Base-by-base conservation (phyloP, 306 rosid genomes). In the Lathyrus tuberosus region DNA sequence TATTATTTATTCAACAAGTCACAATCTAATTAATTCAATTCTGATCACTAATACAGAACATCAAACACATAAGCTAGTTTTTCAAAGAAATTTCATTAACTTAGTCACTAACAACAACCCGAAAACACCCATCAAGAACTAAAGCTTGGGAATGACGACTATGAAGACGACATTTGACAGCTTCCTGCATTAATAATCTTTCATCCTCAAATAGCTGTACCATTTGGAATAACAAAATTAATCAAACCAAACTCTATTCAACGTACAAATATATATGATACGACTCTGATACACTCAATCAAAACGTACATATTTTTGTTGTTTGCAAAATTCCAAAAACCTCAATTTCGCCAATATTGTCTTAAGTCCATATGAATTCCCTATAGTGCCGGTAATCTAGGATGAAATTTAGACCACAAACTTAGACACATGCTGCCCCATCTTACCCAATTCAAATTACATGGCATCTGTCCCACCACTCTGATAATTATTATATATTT, bases 261-360 rank as follows among this genome's bases (percentile, higher is more conserved):
- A 53, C 37, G 24, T 54, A 74, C 67, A 44, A 30, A 49, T 11
- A 15, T 43, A 73, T 8, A 20, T 0, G 2, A 72, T 10, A 54
- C 20, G 35, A 57, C 18, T 18, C 41, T 28, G 28, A 41, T 28
- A 24, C 26, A 37, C 22, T 49, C 46, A 11, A 66, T 57, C 60
- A 10, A 41, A 24, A 69, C 4, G 74, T 38, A 51, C 60, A 28
- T 46, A 5, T 52, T 46, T 26, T 70, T 71, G 10, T 17, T 26
- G 64, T 33, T 68, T 7, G 52, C 60, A 59, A 76, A 66, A 69
- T 20, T 76, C 69, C 84, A 81, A 84, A 84, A 67, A 69, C 16
- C 3, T 6, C 54, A 64, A n/a, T 13, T 20, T 64, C 53, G 24
- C 16, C 33, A 24, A 4, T 42, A 22, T 22, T 64, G 12, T 38